Evolutionary conservation across 129 eudicot species (phyloP).

Genomic region (Tanacetum coccineum): DNA sequence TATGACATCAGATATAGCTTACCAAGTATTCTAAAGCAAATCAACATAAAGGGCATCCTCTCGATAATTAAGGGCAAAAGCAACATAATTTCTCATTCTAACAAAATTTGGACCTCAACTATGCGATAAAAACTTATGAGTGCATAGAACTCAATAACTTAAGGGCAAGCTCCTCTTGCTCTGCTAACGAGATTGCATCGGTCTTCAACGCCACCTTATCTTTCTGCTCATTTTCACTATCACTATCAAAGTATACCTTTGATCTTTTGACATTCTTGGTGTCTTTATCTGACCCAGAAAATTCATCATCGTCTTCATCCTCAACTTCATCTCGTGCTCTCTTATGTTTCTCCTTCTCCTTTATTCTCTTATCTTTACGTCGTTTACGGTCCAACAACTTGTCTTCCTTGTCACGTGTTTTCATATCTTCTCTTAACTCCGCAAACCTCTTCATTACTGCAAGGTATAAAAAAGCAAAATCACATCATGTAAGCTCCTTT

Average conservation of each 20-base stretch:
- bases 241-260: conserved; percentile 67
- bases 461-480: not conserved
- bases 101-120: conserved; percentile 15
- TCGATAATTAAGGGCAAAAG: not conserved
- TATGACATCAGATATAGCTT: not conserved
- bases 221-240: conserved; percentile 46
- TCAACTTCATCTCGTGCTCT: conserved; percentile 51
- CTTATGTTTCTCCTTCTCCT: conserved; percentile 66
- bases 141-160: conserved; percentile 82
- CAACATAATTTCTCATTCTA: not conserved
- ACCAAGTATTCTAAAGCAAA: not conserved
- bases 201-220: conserved; percentile 30
- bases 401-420: conserved; percentile 69
- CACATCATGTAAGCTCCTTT: conserved; percentile 1
- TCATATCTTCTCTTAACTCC: conserved; percentile 62
- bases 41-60: not conserved
- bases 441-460: conserved; percentile 69
- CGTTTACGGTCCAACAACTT: conserved; percentile 65
- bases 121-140: conserved; percentile 22
- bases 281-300: conserved; percentile 54
- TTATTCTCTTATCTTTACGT: conserved; percentile 70
- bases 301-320: conserved; percentile 26
- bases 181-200: conserved; percentile 58
- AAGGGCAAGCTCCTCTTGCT: conserved; percentile 95
- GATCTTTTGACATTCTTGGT: conserved; percentile 26